Evolutionary conservation across 208 protist species (phyloP).

Genomic region (Acanthamoeba lenticulata): DNA sequence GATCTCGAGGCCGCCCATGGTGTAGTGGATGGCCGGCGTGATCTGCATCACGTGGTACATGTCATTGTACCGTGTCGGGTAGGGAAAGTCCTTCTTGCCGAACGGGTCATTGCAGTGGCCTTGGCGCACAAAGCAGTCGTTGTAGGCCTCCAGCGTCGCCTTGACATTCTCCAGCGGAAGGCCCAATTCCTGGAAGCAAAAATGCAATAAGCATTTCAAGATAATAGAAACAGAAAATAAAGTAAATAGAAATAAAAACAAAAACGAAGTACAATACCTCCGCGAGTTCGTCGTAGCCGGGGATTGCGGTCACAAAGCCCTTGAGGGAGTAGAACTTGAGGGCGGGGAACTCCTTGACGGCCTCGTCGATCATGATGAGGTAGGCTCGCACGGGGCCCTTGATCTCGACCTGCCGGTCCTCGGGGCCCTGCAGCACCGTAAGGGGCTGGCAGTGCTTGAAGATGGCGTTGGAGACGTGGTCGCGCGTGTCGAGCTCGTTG

Average conservation of each 20-base stretch:
- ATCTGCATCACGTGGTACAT: constrained; percentile 85
- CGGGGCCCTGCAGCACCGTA: not conserved
- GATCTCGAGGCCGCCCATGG: constrained; percentile 94
- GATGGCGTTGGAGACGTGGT: constrained; percentile 94
- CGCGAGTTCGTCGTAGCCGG: constrained; percentile 81
- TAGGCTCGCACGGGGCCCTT: constrained; percentile 80
- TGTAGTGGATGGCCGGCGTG: constrained; percentile 96
- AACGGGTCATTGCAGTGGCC: constrained; percentile 83
- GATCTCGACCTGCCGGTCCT: no score
- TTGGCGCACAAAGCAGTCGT: constrained; percentile 11
- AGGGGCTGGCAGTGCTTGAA: constrained; percentile 72
- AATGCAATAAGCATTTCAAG: not conserved
- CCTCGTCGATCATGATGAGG: constrained; percentile 90
- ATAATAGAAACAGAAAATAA: not conserved
- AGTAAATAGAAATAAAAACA: not conserved
- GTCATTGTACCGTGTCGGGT: constrained; percentile 48
- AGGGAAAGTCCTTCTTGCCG: constrained; percentile 87
- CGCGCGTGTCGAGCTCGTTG: constrained; percentile 95
- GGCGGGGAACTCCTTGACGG: constrained; percentile 87
- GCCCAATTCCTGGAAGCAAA: not conserved
- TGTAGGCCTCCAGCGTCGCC: constrained; percentile 77
- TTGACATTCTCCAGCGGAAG: not conserved
- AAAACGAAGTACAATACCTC: constrained; percentile 22
- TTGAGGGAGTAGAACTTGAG: constrained; percentile 90
- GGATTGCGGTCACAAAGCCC: constrained; percentile 85